These are phyloP conservation scores for Suhomyces pyralidae DNA, from an alignment of 805 yeast species.

Conservation along the genomic window DNA sequence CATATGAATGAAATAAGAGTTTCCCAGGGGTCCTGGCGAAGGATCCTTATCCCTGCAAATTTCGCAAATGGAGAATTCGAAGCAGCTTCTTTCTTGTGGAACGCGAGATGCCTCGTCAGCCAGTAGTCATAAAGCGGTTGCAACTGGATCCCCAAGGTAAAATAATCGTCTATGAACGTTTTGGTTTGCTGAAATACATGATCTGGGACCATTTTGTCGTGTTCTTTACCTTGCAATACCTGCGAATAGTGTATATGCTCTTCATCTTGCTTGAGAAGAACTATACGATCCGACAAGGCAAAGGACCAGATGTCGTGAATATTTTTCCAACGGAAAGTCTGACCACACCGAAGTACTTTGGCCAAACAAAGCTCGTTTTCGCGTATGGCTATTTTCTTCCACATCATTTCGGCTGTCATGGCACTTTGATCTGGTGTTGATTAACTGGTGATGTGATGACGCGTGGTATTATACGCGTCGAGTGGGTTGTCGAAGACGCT, in stretches of 20 bases:
- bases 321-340: constrained; percentile 77
- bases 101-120: constrained; percentile 48
- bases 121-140: constrained; percentile 57
- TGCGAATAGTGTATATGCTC: constrained; percentile 49
- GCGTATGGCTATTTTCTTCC: constrained; percentile 10
- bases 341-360: constrained; percentile 78
- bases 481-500: not conserved
- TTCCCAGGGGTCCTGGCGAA: constrained; percentile 97
- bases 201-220: constrained; percentile 1
- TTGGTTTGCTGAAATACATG: constrained; percentile 27
- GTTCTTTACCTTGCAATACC: constrained; percentile 22
- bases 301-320: constrained; percentile 64
- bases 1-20: constrained; percentile 87
- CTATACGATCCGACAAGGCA: constrained; percentile 54
- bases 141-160: constrained; percentile 60
- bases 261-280: constrained; percentile 63
- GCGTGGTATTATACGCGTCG: not conserved
- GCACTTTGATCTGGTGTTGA: not conserved
- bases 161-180: constrained; percentile 59
- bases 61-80: constrained; percentile 26
- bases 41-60: constrained; percentile 73
- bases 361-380: constrained; percentile 52
- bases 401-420: constrained; percentile 3
- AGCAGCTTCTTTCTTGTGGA: not conserved
- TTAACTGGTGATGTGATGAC: not conserved